phyloP scores from a whole-genome alignment of 805 yeast genomes.

The Myxozyma neotropica region DNA sequence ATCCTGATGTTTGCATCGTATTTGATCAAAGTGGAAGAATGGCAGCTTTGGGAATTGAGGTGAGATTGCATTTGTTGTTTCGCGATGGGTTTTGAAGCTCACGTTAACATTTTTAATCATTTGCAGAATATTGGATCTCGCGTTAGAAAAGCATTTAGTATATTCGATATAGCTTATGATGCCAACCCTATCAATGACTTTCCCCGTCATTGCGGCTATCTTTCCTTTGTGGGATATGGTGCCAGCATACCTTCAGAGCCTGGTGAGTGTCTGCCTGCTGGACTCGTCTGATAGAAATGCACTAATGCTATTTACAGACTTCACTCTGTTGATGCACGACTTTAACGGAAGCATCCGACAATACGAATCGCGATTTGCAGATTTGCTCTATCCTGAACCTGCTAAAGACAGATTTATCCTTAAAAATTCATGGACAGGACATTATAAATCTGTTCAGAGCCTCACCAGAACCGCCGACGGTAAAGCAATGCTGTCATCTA shows the following conservation, averaged over 20 bases:
- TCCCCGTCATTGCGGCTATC: constrained; percentile 22
- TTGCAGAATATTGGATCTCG: constrained; percentile 31
- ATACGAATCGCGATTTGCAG: constrained; percentile 38
- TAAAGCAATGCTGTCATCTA: constrained; percentile 57
- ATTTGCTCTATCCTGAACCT: constrained; percentile 26
- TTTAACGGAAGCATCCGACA: constrained; percentile 42
- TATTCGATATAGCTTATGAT: constrained; percentile 32
- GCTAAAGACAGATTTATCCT: constrained; percentile 36
- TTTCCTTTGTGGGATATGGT: constrained; percentile 27
- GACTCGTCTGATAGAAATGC: neutral
- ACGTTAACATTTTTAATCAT: neutral
- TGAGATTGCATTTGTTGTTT: neutral
- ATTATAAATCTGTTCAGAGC: constrained; percentile 72
- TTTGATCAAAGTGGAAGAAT: constrained; percentile 34
- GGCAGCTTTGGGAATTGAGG: constrained; percentile 35
- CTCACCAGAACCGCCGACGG: constrained; percentile 71
- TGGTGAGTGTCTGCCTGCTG: constrained; percentile 1
- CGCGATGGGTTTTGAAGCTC: too few species aligned
- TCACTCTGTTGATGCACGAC: constrained; percentile 40
- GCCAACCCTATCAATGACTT: constrained; percentile 24
- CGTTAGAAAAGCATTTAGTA: constrained; percentile 29
- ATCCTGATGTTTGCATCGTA: constrained; percentile 36
- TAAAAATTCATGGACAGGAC: constrained; percentile 76
- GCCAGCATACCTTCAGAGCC: constrained; percentile 32
- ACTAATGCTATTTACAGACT: constrained; percentile 21